Evolutionary conservation across 1,139 yeast species (phyloP).

Genomic region (Pichia sp.): DNA sequence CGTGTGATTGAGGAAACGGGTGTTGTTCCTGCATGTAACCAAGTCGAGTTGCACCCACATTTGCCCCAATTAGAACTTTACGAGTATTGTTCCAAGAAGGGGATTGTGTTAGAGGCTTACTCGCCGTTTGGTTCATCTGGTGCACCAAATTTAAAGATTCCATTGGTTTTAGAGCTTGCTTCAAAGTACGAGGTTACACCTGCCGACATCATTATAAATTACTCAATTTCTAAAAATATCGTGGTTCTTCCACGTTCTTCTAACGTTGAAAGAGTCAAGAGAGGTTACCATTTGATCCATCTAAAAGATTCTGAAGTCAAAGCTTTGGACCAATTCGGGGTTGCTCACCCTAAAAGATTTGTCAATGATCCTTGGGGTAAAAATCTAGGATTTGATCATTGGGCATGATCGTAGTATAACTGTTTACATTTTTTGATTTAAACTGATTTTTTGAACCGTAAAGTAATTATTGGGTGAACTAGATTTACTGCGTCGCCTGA

Average conservation of each 20-base stretch:
- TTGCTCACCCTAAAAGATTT: slow-evolving; percentile 39
- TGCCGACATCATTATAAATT: slow-evolving; percentile 48
- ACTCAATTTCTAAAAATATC: slow-evolving; percentile 49
- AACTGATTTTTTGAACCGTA: neutral
- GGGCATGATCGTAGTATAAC: slow-evolving; percentile 13
- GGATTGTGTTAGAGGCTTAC: slow-evolving; percentile 66
- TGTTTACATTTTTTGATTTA: neutral
- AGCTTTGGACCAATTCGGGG: slow-evolving; percentile 43
- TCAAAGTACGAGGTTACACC: slow-evolving; percentile 43
- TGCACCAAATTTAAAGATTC: slow-evolving; percentile 51
- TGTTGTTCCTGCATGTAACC: slow-evolving; percentile 50
- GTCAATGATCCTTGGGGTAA: slow-evolving; percentile 32
- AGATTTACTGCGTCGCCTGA: too few relatives aligned
- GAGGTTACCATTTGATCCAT: slow-evolving; percentile 20
- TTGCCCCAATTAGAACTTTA: slow-evolving; percentile 66
- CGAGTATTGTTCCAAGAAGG: slow-evolving; percentile 49
- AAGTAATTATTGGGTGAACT: too few relatives aligned
- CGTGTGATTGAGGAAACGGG: slow-evolving; percentile 44
- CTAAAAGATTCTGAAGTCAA: slow-evolving; percentile 38
- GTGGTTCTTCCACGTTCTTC: slow-evolving; percentile 54
- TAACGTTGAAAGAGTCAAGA: slow-evolving; percentile 34
- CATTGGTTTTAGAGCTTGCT: slow-evolving; percentile 42
- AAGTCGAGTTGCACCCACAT: slow-evolving; percentile 60
- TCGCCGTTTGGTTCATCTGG: slow-evolving; percentile 72
- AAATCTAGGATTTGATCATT: slow-evolving; percentile 24